Evolutionary conservation across 345 rosid genomes (phyloP).

Genomic region (Lepidium sativum): DNA sequence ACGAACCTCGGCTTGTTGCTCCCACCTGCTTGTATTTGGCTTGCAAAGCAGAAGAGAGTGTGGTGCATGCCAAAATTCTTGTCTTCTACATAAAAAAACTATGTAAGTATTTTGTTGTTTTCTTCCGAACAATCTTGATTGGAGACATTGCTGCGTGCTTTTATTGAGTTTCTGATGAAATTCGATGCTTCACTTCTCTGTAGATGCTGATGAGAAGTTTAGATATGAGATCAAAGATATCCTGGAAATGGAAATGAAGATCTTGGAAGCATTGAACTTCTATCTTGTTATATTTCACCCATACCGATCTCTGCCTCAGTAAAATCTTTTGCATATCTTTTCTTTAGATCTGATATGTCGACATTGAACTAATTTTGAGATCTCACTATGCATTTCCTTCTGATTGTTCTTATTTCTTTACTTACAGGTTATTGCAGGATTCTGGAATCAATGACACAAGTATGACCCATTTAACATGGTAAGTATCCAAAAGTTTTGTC

Average conservation of each 20-base stretch:
- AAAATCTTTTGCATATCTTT: constrained; percentile 26
- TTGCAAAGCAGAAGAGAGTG: constrained; percentile 97
- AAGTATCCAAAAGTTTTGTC: constrained; percentile 8
- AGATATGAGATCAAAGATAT: constrained; percentile 81
- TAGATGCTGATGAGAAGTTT: constrained; percentile 80
- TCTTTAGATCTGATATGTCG: not conserved
- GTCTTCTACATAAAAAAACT: constrained; percentile 60
- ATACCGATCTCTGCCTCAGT: constrained; percentile 79
- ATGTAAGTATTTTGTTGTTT: constrained; percentile 33
- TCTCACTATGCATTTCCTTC: not conserved
- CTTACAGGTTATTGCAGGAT: constrained; percentile 74
- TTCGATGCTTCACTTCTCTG: constrained; percentile 13
- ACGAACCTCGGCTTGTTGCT: constrained; percentile 91
- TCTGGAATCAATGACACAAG: constrained; percentile 58
- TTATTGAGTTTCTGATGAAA: constrained; percentile 12
- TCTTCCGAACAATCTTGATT: not conserved
- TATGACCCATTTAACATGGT: constrained; percentile 84
- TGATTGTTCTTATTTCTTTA: not conserved
- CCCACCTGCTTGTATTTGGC: constrained; percentile 97
- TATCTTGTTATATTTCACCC: constrained; percentile 95
- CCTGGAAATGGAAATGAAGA: constrained; percentile 97
- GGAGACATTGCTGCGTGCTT: not conserved
- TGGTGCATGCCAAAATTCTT: constrained; percentile 74
- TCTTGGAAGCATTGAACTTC: constrained; percentile 86
- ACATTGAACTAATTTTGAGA: not conserved